These are phyloP conservation scores for Phytophthora rubi DNA, from an alignment of 352 stramenopile species.

Conservation along the genomic window DNA sequence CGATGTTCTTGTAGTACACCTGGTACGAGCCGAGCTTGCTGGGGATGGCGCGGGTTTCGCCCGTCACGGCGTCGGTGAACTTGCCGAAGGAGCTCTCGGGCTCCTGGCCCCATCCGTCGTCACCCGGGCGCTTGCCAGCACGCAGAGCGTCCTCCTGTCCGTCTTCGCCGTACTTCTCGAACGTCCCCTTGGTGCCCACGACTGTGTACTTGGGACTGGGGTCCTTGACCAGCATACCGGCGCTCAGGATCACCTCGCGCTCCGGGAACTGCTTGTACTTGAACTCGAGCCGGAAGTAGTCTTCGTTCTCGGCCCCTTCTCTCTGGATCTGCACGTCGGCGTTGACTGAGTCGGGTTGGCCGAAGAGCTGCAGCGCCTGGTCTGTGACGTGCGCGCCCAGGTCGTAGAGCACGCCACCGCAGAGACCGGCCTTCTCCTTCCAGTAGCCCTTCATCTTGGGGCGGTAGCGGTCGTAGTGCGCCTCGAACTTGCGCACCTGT, in stretches of 20 bases:
- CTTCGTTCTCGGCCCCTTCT: slow-evolving; percentile 66
- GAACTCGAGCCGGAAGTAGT: slow-evolving; percentile 79
- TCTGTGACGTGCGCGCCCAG: slow-evolving; percentile 73
- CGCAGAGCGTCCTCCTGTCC: slow-evolving; percentile 66
- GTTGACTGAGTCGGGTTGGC: slow-evolving; percentile 48
- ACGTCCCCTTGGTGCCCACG: slow-evolving; percentile 58
- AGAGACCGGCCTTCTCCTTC: slow-evolving; percentile 69
- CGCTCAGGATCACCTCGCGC: slow-evolving; percentile 65
- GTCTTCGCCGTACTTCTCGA: slow-evolving; percentile 74
- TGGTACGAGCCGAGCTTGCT: slow-evolving; percentile 63
- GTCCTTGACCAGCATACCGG: slow-evolving; percentile 72
- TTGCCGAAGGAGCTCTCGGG: slow-evolving; percentile 52
- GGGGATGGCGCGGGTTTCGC: slow-evolving; percentile 36
- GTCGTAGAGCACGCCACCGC: slow-evolving; percentile 75
- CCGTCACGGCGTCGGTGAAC: slow-evolving; percentile 38
- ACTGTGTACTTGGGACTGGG: slow-evolving; percentile 69
- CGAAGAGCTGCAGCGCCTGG: slow-evolving; percentile 73
- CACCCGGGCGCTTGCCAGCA: slow-evolving; percentile 56
- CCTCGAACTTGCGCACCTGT: slow-evolving; percentile 62
- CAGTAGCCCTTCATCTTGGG: slow-evolving; percentile 79
- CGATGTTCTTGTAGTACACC: slow-evolving; percentile 78
- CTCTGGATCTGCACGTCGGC: slow-evolving; percentile 80
- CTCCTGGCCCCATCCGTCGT: slow-evolving; percentile 60
- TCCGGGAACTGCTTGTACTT: slow-evolving; percentile 54
- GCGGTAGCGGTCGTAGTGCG: slow-evolving; percentile 74